Evolutionary conservation across 208 protist genomes (phyloP).

Genomic region (Trypanosoma avium): DNA sequence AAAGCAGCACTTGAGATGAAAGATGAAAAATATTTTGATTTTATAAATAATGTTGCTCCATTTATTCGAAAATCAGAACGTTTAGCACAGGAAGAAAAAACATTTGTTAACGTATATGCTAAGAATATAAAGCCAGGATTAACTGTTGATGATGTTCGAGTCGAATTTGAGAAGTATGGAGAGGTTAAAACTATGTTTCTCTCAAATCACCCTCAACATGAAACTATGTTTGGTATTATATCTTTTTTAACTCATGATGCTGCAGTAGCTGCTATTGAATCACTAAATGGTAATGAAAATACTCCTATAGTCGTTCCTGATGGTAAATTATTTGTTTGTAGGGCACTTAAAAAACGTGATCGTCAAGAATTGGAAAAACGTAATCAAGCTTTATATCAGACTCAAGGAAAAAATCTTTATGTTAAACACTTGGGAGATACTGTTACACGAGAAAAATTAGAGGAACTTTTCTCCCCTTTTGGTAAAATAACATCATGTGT

Average conservation of each 20-base stretch:
- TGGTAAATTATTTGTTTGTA: slow-evolving; percentile 36
- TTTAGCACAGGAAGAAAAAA: slow-evolving; percentile 46
- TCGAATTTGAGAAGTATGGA: slow-evolving; percentile 75
- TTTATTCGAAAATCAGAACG: slow-evolving; percentile 89
- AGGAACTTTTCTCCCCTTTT: slow-evolving; percentile 74
- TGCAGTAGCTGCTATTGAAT: slow-evolving; percentile 78
- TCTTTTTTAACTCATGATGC: slow-evolving; percentile 83
- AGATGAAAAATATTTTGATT: slow-evolving; percentile 85
- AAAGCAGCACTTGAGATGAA: slow-evolving; percentile 91
- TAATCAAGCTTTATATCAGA: slow-evolving; percentile 40
- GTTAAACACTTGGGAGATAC: slow-evolving; percentile 92
- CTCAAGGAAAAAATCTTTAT: slow-evolving; percentile 68
- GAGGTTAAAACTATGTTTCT: slow-evolving; percentile 63
- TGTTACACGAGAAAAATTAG: slow-evolving; percentile 81
- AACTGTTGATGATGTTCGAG: slow-evolving; percentile 67
- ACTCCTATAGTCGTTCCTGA: not conserved
- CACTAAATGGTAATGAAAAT: slow-evolving; percentile 33
- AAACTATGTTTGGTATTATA: slow-evolving; percentile 92
- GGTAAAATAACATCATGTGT: slow-evolving; percentile 85
- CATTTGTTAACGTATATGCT: slow-evolving; percentile 95
- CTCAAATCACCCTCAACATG: slow-evolving; percentile 31
- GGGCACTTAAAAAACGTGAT: slow-evolving; percentile 51
- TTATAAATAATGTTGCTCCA: slow-evolving; percentile 71
- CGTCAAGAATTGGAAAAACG: slow-evolving; percentile 37
- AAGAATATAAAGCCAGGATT: slow-evolving; percentile 87